Evolutionary conservation across 345 rosid genomes (phyloP), one percentile per base, ranked within the genome.

Genomic region (Pugionium cornutum): DNA sequence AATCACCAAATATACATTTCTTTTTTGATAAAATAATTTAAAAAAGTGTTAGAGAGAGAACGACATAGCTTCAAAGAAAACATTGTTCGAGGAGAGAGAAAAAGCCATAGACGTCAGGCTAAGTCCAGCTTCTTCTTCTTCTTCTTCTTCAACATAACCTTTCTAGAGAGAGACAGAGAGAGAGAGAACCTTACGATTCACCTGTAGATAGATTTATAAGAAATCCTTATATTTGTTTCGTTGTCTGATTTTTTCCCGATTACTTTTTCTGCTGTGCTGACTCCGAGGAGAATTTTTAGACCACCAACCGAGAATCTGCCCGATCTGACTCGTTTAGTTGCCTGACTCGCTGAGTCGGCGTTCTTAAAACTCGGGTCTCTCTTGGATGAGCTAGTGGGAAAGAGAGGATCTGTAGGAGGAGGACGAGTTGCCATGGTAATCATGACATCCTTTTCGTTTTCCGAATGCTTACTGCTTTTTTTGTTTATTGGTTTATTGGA

Each of bases 381-480:
- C 46, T 67, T 70, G 77, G 61, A 80, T 75, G 81, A 80, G 66
- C 53, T 80, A 69, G 66, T 39, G 56, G 6, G 4, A 44, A 33
- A 77, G 62, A 68, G 66, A 66, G 58, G 68, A 66, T 73, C 62
- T 31, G 37, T 54, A 53, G 28, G 63, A 9, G n/a, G 10, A 18
- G 18, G 18, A 3, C 18, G 43, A 58, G 57, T 46, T 34, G 75
- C 75, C 66, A 81, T 83, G 87, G 87, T 83, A 73, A 43, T 29
- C 65, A 62, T 36, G 5, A 28, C 41, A 7, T 47, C 60, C 28
- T 64, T 46, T 29, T 48, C 7, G 6, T 33, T 28, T 45, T 44
- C 18, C 48, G 43, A 45, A 66, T 73, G 66, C 60, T 50, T 41
- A 6, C 10, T 46, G 4, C 7, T 4, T 48, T 11, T 11, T 9